Percentiles rank a stretch among this genome's conserved stretches.
phyloP scores from a whole-genome alignment of 2,329 filamentous ascomycete species.

The Calonectria pseudoturangicola region DNA sequence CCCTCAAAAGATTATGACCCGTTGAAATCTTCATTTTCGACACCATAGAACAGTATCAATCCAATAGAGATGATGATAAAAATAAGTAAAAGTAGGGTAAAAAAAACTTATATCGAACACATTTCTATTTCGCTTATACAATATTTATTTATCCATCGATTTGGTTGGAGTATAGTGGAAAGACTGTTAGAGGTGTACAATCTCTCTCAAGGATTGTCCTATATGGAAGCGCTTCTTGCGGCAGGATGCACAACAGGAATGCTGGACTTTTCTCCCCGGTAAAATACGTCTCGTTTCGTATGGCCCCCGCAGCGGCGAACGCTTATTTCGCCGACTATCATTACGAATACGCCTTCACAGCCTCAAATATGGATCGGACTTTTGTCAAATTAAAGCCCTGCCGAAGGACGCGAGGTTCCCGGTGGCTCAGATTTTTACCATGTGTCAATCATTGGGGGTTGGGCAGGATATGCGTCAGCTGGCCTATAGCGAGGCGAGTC shows the following conservation, averaged over 20 bases:
- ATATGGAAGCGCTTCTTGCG: conserved; percentile 3
- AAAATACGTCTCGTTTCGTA: background rate
- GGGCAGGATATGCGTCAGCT: background rate
- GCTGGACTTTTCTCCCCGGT: background rate
- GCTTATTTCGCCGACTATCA: background rate
- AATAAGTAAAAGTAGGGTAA: too few relatives aligned
- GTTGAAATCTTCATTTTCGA: too few relatives aligned
- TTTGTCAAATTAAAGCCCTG: conserved; percentile 1
- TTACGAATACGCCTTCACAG: conserved; percentile 30
- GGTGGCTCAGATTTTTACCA: conserved; percentile 34
- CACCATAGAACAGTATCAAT: too few relatives aligned
- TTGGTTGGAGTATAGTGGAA: too few relatives aligned
- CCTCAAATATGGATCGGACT: conserved; percentile 30
- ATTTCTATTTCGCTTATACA: too few relatives aligned
- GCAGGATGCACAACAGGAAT: conserved; percentile 5
- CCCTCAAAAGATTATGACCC: too few relatives aligned
- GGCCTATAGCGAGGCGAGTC: conserved; percentile 8
- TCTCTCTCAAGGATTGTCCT: too few relatives aligned
- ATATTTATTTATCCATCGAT: too few relatives aligned
- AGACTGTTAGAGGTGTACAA: too few relatives aligned
- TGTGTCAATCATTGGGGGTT: background rate
- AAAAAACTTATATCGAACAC: too few relatives aligned
- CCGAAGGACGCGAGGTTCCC: background rate
- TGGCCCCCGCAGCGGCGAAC: conserved; percentile 5
- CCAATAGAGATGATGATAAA: too few relatives aligned